Base-by-base conservation (phyloP, 257 asterid genomes). In the Cordia subcordata region DNA sequence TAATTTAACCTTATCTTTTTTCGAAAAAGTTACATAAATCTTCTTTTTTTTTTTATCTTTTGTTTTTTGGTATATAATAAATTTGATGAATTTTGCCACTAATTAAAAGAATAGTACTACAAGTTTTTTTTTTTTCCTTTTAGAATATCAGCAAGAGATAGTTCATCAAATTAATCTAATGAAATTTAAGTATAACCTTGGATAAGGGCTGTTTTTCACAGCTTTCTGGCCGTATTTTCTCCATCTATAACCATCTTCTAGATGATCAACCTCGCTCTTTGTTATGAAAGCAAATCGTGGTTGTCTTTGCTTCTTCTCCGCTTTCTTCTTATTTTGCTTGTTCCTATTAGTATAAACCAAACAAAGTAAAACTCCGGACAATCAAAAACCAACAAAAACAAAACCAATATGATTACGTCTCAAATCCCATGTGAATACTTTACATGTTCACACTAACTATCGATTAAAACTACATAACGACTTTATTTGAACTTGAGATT, bases 241-340 rank as follows among this genome's bases (percentile, higher is more conserved):
- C 96, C 96, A 87, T 80, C 88, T 76, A 45, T 85, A 87, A 39
- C 96, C 96, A 66, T 87, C 96, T 73, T 87, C 96, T 62, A 87
- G 78, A 61, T 85, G 94, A 85, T 85, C 96, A 21, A 87, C 87
- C 71, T 87, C 94, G 49, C 94, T 87, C 74, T 87, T 87, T 0
- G 96, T 87, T 91, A 87, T 82, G 87, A 87, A 87, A 45, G 94
- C 96, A 69, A 80, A 80, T 50, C 86, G 57, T n/a, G 80, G 78
- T 62, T 73, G 81, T 39, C 62, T 77, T 67, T 82, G 81, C 72
- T 81, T 82, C 81, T 82, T 81, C 79, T 85, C 94, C 14, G 72
- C 85, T 64, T 82, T 82, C 80, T 87, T 87, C 79, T 85, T 85
- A n/a, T n/a, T 45, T 42, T 68, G 66, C 69, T 85, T 84, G 33